These are phyloP conservation scores for Debaryomyces castellii DNA, from an alignment of 805 yeast genomes.

Conservation along the genomic window DNA sequence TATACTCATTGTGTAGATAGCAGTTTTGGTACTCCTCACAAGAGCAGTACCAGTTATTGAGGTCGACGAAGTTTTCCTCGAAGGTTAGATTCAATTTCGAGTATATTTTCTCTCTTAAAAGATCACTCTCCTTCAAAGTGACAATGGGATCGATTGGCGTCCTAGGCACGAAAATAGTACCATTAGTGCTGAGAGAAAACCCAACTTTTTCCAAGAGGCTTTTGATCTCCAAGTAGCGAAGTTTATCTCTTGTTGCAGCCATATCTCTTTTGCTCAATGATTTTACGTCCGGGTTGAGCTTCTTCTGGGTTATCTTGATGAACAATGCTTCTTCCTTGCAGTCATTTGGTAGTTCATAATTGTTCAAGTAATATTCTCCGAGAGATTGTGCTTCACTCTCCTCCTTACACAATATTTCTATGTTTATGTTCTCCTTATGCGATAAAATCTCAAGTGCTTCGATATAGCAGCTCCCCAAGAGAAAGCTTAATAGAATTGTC, in stretches of 20 bases:
- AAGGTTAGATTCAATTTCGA: not conserved
- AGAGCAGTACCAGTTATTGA: constrained; percentile 31
- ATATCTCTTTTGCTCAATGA: not conserved
- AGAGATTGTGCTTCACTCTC: not conserved
- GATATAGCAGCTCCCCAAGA: constrained; percentile 17
- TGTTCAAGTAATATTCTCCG: constrained; percentile 1
- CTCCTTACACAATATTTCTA: not conserved
- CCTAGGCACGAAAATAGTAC: not conserved
- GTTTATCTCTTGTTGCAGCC: not conserved
- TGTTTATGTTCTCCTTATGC: not conserved
- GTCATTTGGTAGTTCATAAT: not conserved
- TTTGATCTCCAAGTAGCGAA: constrained; percentile 2
- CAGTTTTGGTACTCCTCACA: constrained; percentile 22
- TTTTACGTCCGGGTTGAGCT: not conserved
- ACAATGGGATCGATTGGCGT: not conserved
- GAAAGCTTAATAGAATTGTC: constrained; percentile 14
- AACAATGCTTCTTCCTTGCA: not conserved
- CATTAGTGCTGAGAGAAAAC: not conserved
- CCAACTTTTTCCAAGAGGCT: constrained; percentile 2
- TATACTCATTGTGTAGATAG: constrained; percentile 3
- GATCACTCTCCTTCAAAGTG: not conserved
- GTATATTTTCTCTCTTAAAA: not conserved
- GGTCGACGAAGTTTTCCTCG: constrained; percentile 14
- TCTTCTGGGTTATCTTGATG: not conserved
- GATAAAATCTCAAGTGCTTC: constrained; percentile 14